phyloP scores from a whole-genome alignment of 768 basidiomycete species.

The Mrakia hoshinonis region DNA sequence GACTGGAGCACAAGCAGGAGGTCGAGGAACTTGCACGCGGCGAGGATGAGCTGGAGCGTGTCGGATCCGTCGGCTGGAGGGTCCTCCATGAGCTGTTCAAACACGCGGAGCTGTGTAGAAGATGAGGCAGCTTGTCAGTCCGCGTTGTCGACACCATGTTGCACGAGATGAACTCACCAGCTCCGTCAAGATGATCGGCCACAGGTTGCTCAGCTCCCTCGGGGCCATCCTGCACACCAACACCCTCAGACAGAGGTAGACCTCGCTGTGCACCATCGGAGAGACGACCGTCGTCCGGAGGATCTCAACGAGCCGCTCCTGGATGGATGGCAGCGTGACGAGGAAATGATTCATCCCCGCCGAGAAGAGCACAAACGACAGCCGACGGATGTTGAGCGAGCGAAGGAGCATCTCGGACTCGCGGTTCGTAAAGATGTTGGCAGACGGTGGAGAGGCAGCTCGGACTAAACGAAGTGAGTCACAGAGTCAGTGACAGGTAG shows the following conservation, averaged over 20 bases:
- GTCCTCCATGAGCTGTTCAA: conserved; percentile 66
- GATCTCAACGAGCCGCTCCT: conserved; percentile 92
- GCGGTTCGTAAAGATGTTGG: conserved; percentile 90
- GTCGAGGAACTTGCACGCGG: conserved; percentile 90
- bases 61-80: conserved; percentile 76
- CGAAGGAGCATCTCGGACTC: conserved; percentile 87
- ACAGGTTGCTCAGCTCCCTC: conserved; percentile 87
- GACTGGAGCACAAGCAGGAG: conserved; percentile 85
- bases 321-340: conserved; percentile 80
- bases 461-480: conserved; percentile 31
- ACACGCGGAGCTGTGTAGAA: conserved; percentile 66
- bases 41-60: conserved; percentile 67
- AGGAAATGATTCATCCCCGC: conserved; percentile 88
- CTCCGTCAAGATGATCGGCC: conserved; percentile 92
- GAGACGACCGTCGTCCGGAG: conserved; percentile 65
- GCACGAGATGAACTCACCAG: conserved; percentile 49
- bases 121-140: neutral
- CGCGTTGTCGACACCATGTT: neutral
- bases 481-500: neutral
- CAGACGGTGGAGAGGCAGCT: conserved; percentile 73
- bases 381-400: conserved; percentile 73
- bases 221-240: conserved; percentile 80
- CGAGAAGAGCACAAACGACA: conserved; percentile 76
- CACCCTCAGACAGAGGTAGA: conserved; percentile 82
- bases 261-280: conserved; percentile 79